Evolutionary conservation across 208 protist genomes (phyloP), one percentile per base, ranked within the genome.

Genomic region (Willaertia magna): DNA sequence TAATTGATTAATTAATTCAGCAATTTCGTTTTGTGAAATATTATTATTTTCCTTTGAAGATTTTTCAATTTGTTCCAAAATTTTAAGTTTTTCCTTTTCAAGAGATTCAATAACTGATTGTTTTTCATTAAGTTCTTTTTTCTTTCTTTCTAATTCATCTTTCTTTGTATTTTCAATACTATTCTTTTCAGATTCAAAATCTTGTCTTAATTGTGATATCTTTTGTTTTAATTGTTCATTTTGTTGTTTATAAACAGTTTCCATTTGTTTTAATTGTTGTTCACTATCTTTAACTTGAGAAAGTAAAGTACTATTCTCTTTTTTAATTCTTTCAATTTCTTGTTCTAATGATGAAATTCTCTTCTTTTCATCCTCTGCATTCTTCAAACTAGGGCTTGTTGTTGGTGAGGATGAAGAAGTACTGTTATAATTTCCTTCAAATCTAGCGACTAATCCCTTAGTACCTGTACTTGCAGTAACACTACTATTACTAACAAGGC

Each of bases 111-210:
- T n/a, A n/a, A n/a, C n/a, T n/a, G n/a, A n/a, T n/a, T n/a, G n/a
- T n/a, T 86, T 47, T 43, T 84, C 51, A 85, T 59, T 34, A 40
- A 59, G 40, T 84, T 86, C 49, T 34, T 84, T 84, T 48, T 86
- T 86, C n/a, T 87, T 34, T 42, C 12, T 87, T 87, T 85, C 87
- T 16, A 82, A 85, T 87, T 87, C 42, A 7, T 87, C 82, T 87
- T 87, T 87, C 9, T 87, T 85, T 26, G 84, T 59, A 74, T 87
- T 87, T 86, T 43, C 40, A 67, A 46, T 87, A 74, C 75, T 20
- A 43, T 78, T 46, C 84, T 43, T 87, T 42, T 87, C 81, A 40
- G 39, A 40, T 87, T 86, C 48, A n/a, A 82, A 47, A 51, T 87
- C 83, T 82, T 87, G 51, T 2, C 75, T 20, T 87, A 43, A 30